phyloP scores from a whole-genome alignment of 73 alveolate species.

The Paramecium octaurelia region DNA sequence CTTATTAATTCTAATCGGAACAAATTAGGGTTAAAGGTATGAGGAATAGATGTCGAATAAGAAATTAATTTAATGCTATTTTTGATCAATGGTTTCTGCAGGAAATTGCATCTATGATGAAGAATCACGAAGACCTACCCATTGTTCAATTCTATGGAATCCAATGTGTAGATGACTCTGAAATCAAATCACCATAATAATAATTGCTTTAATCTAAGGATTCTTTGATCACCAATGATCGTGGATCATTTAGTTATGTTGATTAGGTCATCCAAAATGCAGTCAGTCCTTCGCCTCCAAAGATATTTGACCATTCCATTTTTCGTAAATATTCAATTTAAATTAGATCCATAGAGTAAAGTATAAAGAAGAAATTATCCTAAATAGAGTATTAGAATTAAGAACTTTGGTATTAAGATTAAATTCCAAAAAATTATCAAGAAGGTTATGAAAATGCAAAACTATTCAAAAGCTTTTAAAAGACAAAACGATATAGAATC shows the following conservation, averaged over 20 bases:
- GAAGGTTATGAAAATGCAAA: neutral
- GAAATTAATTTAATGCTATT: neutral
- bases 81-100: neutral
- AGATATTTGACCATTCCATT: neutral
- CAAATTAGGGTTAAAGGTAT: neutral
- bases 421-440: neutral
- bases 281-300: neutral
- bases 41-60: neutral
- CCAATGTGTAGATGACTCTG: neutral
- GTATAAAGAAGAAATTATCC: neutral
- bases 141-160: neutral
- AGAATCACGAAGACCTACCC: neutral
- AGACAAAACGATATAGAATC: neutral
- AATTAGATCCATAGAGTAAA: neutral
- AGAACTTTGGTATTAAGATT: neutral
- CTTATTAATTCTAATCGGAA: neutral
- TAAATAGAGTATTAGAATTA: neutral
- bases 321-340: neutral
- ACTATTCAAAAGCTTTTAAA: neutral
- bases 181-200: neutral
- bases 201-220: neutral
- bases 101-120: neutral
- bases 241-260: neutral
- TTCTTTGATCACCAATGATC: neutral
- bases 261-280: neutral